Evolutionary conservation across 2,329 filamentous ascomycete genomes (phyloP).

Genomic region (Phialocephala subalpina): DNA sequence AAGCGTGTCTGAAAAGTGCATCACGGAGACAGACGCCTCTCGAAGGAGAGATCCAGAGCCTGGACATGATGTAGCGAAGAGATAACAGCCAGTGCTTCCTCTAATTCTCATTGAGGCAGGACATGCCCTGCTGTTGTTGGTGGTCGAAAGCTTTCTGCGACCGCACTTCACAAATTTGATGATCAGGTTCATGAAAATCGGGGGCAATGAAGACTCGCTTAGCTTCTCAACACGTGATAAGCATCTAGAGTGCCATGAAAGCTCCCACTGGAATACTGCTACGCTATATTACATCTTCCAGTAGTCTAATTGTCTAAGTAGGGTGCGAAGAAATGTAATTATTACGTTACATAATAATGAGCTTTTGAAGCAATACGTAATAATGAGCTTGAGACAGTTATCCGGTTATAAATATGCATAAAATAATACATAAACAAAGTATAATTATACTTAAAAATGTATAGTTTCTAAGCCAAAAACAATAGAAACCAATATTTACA

Average conservation of each 20-base stretch:
- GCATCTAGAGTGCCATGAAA: not conserved
- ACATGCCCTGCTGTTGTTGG: not conserved
- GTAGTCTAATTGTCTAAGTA: not conserved
- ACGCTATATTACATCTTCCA: not conserved
- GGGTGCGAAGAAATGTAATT: too few relatives aligned
- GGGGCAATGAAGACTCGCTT: not conserved
- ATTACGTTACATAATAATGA: too few relatives aligned
- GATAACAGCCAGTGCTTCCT: not conserved
- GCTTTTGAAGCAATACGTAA: too few relatives aligned
- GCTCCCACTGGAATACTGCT: not conserved
- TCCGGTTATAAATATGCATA: too few relatives aligned
- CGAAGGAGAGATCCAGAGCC: not conserved
- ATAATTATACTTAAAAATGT: too few relatives aligned
- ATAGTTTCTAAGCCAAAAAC: too few relatives aligned
- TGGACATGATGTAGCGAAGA: not conserved
- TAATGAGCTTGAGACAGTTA: too few relatives aligned
- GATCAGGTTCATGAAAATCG: not conserved
- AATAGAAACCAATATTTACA: too few relatives aligned
- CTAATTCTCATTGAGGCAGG: not conserved
- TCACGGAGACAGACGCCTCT: not conserved
- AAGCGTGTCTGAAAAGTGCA: not conserved
- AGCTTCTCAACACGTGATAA: not conserved
- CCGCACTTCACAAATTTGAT: not conserved
- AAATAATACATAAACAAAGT: too few relatives aligned
- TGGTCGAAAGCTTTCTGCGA: not conserved